These are phyloP conservation scores for Diplodia corticola DNA, from an alignment of 2,329 filamentous ascomycete species.

Conservation along the genomic window DNA sequence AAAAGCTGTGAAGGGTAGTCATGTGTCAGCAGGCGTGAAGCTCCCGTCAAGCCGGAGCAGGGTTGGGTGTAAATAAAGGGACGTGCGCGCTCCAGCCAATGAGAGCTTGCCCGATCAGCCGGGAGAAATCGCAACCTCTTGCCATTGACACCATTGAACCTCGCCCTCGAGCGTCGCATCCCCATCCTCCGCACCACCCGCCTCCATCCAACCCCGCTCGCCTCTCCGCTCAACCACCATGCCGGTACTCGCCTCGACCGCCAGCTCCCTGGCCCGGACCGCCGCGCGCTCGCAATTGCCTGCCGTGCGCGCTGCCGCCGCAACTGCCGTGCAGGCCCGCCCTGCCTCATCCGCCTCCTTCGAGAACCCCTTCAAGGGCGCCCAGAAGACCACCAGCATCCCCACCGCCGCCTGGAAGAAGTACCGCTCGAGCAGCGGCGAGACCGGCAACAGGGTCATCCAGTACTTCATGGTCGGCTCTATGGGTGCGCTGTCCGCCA, in stretches of 20 bases:
- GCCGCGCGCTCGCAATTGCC: slow-evolving; percentile 50
- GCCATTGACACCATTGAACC: slow-evolving; percentile 19
- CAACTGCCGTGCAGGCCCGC: slow-evolving; percentile 46
- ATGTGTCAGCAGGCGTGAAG: neutral
- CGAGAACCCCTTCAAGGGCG: slow-evolving; percentile 58
- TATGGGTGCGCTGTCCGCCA: slow-evolving; percentile 86
- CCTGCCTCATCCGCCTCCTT: slow-evolving; percentile 46
- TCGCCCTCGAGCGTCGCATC: slow-evolving; percentile 22
- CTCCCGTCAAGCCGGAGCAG: slow-evolving; percentile 1
- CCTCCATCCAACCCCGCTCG: slow-evolving; percentile 27
- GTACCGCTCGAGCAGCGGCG: slow-evolving; percentile 71
- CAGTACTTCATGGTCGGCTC: slow-evolving; percentile 98
- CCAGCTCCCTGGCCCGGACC: slow-evolving; percentile 49
- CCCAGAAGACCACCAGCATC: slow-evolving; percentile 65
- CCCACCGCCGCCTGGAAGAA: slow-evolving; percentile 74
- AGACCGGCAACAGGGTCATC: slow-evolving; percentile 80
- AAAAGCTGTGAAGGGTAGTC: neutral
- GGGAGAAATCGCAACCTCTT: slow-evolving; percentile 20
- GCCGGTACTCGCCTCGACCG: slow-evolving; percentile 51
- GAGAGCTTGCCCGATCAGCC: slow-evolving; percentile 1
- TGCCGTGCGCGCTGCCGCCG: slow-evolving; percentile 48
- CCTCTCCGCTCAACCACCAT: slow-evolving; percentile 40
- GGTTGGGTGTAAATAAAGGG: neutral
- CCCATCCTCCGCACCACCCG: slow-evolving; percentile 30
- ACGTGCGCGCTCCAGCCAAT: neutral